Evolutionary conservation across 169 alveolate genomes (phyloP), one percentile per base, ranked within the genome.

Genomic region (Babesia divergens): DNA sequence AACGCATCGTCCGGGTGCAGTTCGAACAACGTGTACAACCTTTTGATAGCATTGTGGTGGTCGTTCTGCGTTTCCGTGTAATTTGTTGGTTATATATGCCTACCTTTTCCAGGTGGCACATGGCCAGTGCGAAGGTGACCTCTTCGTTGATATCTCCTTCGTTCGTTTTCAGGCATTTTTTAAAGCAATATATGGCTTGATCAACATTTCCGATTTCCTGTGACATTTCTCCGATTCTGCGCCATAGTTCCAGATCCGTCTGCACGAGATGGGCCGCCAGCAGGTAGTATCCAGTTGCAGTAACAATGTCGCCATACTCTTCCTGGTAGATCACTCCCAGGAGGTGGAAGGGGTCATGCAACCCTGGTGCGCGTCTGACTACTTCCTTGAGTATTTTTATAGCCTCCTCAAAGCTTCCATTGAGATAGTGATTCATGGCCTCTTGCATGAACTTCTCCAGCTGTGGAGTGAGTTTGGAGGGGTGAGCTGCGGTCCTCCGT

Each of bases 301-400:
- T 92, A 34, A 69, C 91, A 28, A 83, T 71, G 55, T 90, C 94
- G 22, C 86, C 86, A 49, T 67, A 84, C 58, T 92, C 95, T 37
- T 90, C 91, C 50, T 92, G 94, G 79, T 92, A 90, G 50, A 92
- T 92, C n/a, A 92, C 84, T 3, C 95, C 96, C 28, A 92, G 72
- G 77, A 92, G 86, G 50, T 92, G 96, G 80, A 90, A 92, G 35
- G 96, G 96, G 71, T 92, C 96, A 26, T 92, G 96, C 22, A 89
- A 49, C 16, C 92, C 91, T 16, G 96, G 96, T 1, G 96, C 91
- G 38, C 86, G 37, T 31, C 86, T 87, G 24, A 92, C 93, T 11
- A 92, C 70, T 28, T 89, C 93, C 74, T 92, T 79, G 26, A 79
- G 52, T 13, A 47, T 22, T 49, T 40, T 68, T 7, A 79, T 59